Evolutionary conservation across 140 eudicot genomes (phyloP), one percentile per base, ranked within the genome.

Genomic region (Erigeron philadelphicus): DNA sequence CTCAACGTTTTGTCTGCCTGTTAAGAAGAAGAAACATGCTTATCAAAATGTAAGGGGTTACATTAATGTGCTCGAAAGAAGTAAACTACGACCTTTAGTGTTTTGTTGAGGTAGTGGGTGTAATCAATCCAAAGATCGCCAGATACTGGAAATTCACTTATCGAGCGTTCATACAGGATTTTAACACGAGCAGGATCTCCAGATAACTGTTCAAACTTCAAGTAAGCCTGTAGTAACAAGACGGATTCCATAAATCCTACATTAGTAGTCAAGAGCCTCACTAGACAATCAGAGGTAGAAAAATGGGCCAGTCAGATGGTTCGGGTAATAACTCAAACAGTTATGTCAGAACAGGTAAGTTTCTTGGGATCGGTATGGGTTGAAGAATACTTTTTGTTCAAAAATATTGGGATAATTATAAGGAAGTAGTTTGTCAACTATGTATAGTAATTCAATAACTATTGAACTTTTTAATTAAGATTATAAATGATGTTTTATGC

Each of bases 131-230:
- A 93, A 10, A 93, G 85, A 66, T 93, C 96, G 81, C 78, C 52
- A 6, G 87, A 81, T 68, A 93, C 69, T 43, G 98, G 88, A 80
- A 84, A 93, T 61, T 86, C 96, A 57, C 95, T 81, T 71, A 89
- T 76, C 68, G 98, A 93, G 49, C 96, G 95, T 73, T 93, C 98
- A 76, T 83, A 93, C 72, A 93, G 72, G 78, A 80, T 74, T 73
- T 86, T 92, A 76, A 93, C 95, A 67, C 98, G 84, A 62, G 93
- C 88, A 50, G 96, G 98, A 82, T 86, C 96, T 53, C 96, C 96
- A 48, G 77, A 81, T 55, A 95, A 83, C 76, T 89, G 84, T 80
- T 93, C 98, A 55, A 84, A 86, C 42, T 89, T 84, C 87, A 89
- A 72, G 68, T 93, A 93, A 42, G 75, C 77, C 98, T 93, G 83